phyloP scores from a whole-genome alignment of 1,284 basidiomycete species.

The Apiotrichum montevideense region DNA sequence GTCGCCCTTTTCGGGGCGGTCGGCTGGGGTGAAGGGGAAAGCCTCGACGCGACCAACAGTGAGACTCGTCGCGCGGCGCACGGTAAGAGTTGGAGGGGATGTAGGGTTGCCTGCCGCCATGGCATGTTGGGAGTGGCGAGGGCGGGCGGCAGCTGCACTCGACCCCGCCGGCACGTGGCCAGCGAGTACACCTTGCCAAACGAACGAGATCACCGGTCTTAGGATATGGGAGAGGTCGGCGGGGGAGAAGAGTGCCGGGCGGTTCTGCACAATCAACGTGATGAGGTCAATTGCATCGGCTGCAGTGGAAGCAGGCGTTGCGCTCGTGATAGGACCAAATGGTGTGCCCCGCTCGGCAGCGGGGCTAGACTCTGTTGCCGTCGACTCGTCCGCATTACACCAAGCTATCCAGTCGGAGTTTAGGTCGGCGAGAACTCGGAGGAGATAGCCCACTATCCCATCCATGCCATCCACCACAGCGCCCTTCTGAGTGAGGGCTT shows the following conservation, averaged over 20 bases:
- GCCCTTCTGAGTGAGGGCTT: constrained; percentile 34
- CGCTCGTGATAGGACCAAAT: constrained; percentile 26
- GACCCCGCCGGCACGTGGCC: background rate
- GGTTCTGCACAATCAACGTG: constrained; percentile 28
- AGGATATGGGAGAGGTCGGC: constrained; percentile 33
- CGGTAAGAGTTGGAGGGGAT: background rate
- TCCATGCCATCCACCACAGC: constrained; percentile 27
- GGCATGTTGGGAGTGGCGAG: background rate
- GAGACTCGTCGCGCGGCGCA: constrained; percentile 7
- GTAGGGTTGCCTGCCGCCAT: background rate
- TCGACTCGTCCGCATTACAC: constrained; percentile 15
- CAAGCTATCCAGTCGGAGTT: constrained; percentile 29
- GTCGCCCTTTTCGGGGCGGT: no score
- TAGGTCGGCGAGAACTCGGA: constrained; percentile 21
- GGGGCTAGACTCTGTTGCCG: background rate
- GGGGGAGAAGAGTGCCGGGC: constrained; percentile 37
- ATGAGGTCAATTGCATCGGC: constrained; percentile 34
- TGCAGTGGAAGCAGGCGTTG: constrained; percentile 23
- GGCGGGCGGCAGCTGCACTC: background rate
- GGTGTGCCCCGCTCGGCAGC: constrained; percentile 11
- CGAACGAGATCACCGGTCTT: constrained; percentile 31
- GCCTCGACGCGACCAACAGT: constrained; percentile 8
- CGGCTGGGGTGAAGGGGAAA: background rate
- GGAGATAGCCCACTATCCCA: constrained; percentile 35
- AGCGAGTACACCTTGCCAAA: constrained; percentile 30